These are phyloP conservation scores for Mycena kentingensis DNA, from an alignment of 768 basidiomycete genomes.

Conservation along the genomic window DNA sequence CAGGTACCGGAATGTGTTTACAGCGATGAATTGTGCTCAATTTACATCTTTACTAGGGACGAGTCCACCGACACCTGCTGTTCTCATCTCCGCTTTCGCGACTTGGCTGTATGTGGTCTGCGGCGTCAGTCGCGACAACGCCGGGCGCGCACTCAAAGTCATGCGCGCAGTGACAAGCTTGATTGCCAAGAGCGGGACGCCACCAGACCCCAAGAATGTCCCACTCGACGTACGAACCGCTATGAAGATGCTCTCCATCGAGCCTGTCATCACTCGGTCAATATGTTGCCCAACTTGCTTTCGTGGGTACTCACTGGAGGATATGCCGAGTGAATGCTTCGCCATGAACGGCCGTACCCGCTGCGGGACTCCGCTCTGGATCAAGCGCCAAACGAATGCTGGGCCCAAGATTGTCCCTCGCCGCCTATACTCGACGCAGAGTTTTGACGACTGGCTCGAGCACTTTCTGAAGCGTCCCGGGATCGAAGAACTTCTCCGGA, in stretches of 20 bases:
- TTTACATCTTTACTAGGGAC: too few species aligned
- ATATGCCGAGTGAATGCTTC: constrained; percentile 5
- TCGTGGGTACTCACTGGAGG: constrained; percentile 5
- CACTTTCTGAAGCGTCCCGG: constrained; percentile 17
- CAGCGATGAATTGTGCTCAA: too few species aligned
- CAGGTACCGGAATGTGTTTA: too few species aligned
- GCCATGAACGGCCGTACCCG: neutral
- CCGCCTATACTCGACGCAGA: constrained; percentile 6
- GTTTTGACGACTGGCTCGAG: constrained; percentile 8
- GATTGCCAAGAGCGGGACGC: too few species aligned
- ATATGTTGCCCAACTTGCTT: constrained; percentile 16
- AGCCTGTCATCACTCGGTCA: constrained; percentile 3
- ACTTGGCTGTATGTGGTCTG: constrained; percentile 16
- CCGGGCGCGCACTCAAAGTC: constrained; percentile 4
- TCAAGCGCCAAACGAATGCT: constrained; percentile 4
- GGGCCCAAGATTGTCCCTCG: constrained; percentile 14
- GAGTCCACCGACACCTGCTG: too few species aligned
- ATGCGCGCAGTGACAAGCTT: neutral
- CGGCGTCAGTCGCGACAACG: constrained; percentile 8
- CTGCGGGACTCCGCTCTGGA: constrained; percentile 11
- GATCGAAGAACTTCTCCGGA: constrained; percentile 12
- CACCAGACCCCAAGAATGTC: neutral
- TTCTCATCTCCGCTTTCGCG: too few species aligned
- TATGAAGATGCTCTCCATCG: constrained; percentile 8
- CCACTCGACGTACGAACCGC: constrained; percentile 9